Base-by-base conservation (phyloP, 164 flowering plant genomes). In the Umbellularia californica region DNA sequence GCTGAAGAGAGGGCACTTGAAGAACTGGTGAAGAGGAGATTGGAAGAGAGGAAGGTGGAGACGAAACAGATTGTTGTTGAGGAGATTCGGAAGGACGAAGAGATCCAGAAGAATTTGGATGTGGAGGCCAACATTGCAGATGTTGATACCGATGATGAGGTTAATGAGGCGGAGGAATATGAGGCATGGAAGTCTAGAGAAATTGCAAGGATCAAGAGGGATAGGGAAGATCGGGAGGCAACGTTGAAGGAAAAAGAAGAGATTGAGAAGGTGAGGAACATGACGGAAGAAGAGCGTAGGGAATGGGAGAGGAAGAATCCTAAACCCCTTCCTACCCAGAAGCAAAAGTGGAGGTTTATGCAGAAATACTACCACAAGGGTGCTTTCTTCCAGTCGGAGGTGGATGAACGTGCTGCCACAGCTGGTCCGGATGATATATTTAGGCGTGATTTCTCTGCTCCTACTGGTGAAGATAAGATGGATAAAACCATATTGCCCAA, bases 271-370 rank as follows among this genome's bases (percentile, higher is more conserved):
- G 90, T 94, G 63, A 87, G 97, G 74, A 90, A 87, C 74, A 94
- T 94, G 97, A 91, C 96, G 0, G 95, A 91, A 88, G 96, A 91
- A 73, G 98, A 94, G 80, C 77, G 96, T 77, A 90, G 91, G 58
- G 95, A 91, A 75, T 94, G 96, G 96, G 97, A 94, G 84, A 87
- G 95, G 86, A 92, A 82, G 88, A 92, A 92, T 78, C 96, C 95
- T 0, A 94, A 88, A 73, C 82, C 90, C 20, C 81, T 83, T 55
- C 20, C 85, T 3, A 72, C 72, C 23, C 55, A 82, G 3, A 92
- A 92, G 86, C 89, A 87, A 81, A 94, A 94, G 78, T 91, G 97
- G 98, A 88, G 84, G 84, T 94, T 94, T 76, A 94, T 94, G 98
- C 97, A 94, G 89, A 94, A 92, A 75, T 94, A 92, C 72, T 94